Base-by-base conservation (phyloP, 1,284 basidiomycete genomes). In the Inonotus obliquus region DNA sequence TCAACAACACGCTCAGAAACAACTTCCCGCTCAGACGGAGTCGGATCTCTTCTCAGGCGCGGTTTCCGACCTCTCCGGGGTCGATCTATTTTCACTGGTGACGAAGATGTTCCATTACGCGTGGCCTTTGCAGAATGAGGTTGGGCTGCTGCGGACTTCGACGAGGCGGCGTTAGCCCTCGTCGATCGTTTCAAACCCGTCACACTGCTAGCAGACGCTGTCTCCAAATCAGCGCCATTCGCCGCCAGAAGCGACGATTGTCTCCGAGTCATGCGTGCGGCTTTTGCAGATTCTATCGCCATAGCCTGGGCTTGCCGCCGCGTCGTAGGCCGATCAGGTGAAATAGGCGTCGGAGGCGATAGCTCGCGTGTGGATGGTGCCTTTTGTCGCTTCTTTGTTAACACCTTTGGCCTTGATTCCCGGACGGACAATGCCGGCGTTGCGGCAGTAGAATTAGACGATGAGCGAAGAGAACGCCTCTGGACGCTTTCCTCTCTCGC, bases 281-380 rank as follows among this genome's bases (percentile, higher is more conserved):
- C 38, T 32, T 47, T 60, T 39, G 54, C 60, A 11, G 45, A 52
- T 51, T 63, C 62, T 32, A 57, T 37, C 11, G 62, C 59, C 45
- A 55, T 19, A 13, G 48, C 62, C 32, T 60, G 58, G 14, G 62
- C 62, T 29, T 63, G 62, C 21, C 58, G 21, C 4, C 62, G 58
- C 19, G 62, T 63, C 35, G 59, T 63, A 23, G 62, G 62, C 2
- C 62, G 52, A 47, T 63, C 59, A 23, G 62, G 62, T 14, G 62
- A 51, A 14, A 63, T 11, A 14, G 59, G 39, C 17, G 58, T 60
- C 32, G 59, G 53, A 19, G 62, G 62, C 0, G 62, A 59, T 2
- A 17, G 49, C 10, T 54, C 57, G 48, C 61, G 48, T 14, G 47
- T n/a, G 5, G 62, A 54, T 14, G 58, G 56, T 1, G 54, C 38